Percentiles rank a stretch among this genome's conserved stretches.
phyloP scores from a whole-genome alignment of 352 stramenopile species.

The Pythium rishiriense region DNA sequence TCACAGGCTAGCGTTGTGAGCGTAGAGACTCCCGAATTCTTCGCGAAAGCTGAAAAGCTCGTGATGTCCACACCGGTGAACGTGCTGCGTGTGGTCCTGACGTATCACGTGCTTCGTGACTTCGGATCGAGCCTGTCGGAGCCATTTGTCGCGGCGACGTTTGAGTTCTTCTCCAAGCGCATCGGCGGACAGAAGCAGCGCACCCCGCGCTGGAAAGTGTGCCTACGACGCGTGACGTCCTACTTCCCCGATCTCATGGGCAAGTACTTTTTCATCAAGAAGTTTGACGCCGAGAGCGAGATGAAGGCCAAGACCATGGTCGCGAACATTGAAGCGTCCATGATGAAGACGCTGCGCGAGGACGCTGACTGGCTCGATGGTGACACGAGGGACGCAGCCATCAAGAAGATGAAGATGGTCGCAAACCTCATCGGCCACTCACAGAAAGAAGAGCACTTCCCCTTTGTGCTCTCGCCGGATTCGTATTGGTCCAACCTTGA shows the following conservation, averaged over 20 bases:
- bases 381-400: conserved; percentile 70
- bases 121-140: conserved; percentile 48
- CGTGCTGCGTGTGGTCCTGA: conserved; percentile 49
- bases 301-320: conserved; percentile 84
- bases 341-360: conserved; percentile 67
- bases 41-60: conserved; percentile 51
- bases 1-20: conserved; percentile 39
- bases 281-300: conserved; percentile 87
- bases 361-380: conserved; percentile 90
- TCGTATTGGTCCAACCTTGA: conserved; percentile 53
- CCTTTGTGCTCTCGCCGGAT: conserved; percentile 46
- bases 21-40: conserved; percentile 61
- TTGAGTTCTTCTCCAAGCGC: conserved; percentile 85
- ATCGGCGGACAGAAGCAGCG: conserved; percentile 84
- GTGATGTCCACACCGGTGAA: conserved; percentile 41
- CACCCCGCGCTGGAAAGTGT: conserved; percentile 90
- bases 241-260: conserved; percentile 71
- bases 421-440: conserved; percentile 73
- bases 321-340: conserved; percentile 72
- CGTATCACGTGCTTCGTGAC: conserved; percentile 55
- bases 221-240: conserved; percentile 54
- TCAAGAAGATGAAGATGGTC: conserved; percentile 88
- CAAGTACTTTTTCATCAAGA: conserved; percentile 91
- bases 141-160: conserved; percentile 85
- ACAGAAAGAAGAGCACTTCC: conserved; percentile 44